Conservation (phyloP, 164 flowering plant genomes). For the Piper betle region DNA sequence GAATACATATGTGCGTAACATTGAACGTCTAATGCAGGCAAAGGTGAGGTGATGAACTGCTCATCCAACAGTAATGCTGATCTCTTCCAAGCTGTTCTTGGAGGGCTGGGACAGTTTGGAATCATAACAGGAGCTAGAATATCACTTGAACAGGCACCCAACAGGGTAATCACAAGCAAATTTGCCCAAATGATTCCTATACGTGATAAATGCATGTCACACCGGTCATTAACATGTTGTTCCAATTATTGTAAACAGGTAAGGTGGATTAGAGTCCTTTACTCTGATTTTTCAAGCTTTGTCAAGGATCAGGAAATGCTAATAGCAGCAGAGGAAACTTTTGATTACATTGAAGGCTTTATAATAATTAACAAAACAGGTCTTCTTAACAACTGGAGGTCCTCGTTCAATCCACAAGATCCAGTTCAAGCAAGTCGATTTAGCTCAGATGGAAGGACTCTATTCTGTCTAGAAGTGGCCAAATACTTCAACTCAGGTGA, state of each 20-base stretch:
- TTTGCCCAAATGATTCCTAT: neutral
- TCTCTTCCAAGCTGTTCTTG: constrained; percentile 68
- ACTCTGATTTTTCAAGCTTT: constrained; percentile 58
- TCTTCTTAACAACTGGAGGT: constrained; percentile 73
- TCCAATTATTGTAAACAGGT: constrained; percentile 50
- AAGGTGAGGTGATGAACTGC: constrained; percentile 66
- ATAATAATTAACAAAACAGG: constrained; percentile 73
- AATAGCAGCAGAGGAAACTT: constrained; percentile 40
- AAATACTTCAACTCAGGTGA: constrained; percentile 55
- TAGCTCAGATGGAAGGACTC: constrained; percentile 58
- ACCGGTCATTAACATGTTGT: neutral
- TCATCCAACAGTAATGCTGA: constrained; percentile 55
- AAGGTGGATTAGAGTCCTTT: constrained; percentile 76
- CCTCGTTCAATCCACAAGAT: constrained; percentile 60
- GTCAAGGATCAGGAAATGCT: constrained; percentile 69
- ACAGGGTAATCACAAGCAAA: constrained; percentile 43
- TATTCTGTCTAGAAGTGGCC: constrained; percentile 75
- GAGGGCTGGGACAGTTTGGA: constrained; percentile 94
- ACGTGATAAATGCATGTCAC: too few relatives aligned
- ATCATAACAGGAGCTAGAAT: constrained; percentile 80
- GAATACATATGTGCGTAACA: too few relatives aligned
- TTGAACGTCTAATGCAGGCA: too few relatives aligned
- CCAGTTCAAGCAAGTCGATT: constrained; percentile 61
- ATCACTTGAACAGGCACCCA: constrained; percentile 67
- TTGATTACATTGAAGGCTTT: constrained; percentile 89